Conservation (phyloP, 805 yeast species). For the Candida sithepensis region DNA sequence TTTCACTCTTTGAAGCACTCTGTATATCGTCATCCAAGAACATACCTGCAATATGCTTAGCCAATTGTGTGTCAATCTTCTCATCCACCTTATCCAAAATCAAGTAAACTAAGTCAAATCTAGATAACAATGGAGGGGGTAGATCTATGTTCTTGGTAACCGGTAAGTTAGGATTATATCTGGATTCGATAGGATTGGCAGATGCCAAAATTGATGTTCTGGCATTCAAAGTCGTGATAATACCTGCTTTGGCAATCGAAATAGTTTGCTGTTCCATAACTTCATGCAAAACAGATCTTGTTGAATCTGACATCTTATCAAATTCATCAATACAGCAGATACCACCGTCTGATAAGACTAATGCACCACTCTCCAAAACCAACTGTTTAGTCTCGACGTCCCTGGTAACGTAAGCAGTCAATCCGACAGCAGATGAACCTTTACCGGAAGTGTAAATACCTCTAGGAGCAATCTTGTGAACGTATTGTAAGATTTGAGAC, state of each 20-base stretch:
- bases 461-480: slow-evolving; percentile 95
- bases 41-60: slow-evolving; percentile 86
- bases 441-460: slow-evolving; percentile 98
- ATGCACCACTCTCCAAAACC: slow-evolving; percentile 93
- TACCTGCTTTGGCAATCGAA: slow-evolving; percentile 97
- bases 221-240: slow-evolving; percentile 94
- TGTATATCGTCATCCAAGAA: slow-evolving; percentile 85
- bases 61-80: slow-evolving; percentile 76
- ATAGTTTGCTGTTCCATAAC: slow-evolving; percentile 99
- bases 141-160: slow-evolving; percentile 93
- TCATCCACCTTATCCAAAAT: slow-evolving; percentile 92
- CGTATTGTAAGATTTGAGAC: slow-evolving; percentile 90
- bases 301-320: slow-evolving; percentile 94
- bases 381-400: slow-evolving; percentile 91
- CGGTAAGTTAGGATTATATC: slow-evolving; percentile 91
- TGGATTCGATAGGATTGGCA: slow-evolving; percentile 94
- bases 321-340: slow-evolving; percentile 98
- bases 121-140: slow-evolving; percentile 92
- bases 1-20: slow-evolving; percentile 61
- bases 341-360: slow-evolving; percentile 96
- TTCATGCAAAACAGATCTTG: slow-evolving; percentile 93
- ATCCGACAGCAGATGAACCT: slow-evolving; percentile 98
- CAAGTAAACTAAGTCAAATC: slow-evolving; percentile 92
- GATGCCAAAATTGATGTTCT: slow-evolving; percentile 94
- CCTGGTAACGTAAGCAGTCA: slow-evolving; percentile 94